Percentiles rank a stretch among this genome's conserved stretches.
Conservation (phyloP, 2,329 filamentous ascomycete genomes). For the Arachnomyces sp. region DNA sequence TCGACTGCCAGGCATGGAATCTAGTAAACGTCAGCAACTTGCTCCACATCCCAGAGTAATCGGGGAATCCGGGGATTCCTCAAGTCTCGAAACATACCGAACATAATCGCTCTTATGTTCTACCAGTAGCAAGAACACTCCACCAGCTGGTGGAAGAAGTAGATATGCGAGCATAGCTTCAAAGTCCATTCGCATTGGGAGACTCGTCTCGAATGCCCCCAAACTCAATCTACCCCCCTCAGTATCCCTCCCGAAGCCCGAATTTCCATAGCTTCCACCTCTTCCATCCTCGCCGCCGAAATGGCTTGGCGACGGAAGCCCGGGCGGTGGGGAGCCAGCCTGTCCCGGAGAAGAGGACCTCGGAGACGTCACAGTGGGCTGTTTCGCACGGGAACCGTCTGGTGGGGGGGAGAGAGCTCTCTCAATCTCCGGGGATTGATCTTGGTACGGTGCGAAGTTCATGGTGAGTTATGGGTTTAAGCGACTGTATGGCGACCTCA, state of each 20-base stretch:
- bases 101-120: conserved; percentile 98
- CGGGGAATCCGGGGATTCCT: not conserved
- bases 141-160: conserved; percentile 73
- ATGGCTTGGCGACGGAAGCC: conserved; percentile 31
- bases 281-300: conserved; percentile 26
- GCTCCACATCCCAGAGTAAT: not conserved
- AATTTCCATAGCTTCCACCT: conserved; percentile 13
- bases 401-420: conserved; percentile 68
- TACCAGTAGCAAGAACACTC: conserved; percentile 71
- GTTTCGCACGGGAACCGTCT: conserved; percentile 39
- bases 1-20: conserved; percentile 95
- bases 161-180: conserved; percentile 89
- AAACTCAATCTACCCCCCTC: conserved; percentile 57
- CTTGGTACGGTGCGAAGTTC: conserved; percentile 97
- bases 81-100: conserved; percentile 46
- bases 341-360: conserved; percentile 41
- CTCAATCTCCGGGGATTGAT: conserved; percentile 74
- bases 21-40: conserved; percentile 34
- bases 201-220: conserved; percentile 73
- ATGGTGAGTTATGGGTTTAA: conserved; percentile 40
- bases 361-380: conserved; percentile 46
- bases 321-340: conserved; percentile 34
- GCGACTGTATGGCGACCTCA: not conserved
- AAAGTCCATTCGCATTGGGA: conserved; percentile 77
- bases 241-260: conserved; percentile 29